Evolutionary conservation across 495 filamentous ascomycete species (phyloP).

Genomic region (Darksidea phi): DNA sequence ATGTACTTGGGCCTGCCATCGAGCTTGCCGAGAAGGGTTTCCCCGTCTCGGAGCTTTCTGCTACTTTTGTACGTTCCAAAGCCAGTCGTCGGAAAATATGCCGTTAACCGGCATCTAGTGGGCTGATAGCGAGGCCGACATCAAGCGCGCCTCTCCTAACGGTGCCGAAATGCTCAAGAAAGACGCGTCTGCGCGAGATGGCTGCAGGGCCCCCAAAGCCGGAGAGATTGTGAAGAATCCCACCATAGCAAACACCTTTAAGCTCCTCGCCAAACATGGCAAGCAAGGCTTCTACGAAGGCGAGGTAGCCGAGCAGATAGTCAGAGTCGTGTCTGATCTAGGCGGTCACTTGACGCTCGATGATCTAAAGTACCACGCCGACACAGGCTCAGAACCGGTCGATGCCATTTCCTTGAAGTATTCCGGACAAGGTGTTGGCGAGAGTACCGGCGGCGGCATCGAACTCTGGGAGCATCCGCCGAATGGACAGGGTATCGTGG

Average conservation of each 20-base stretch:
- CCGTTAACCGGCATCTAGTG: neutral
- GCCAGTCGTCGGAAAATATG: no score
- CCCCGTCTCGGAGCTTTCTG: conserved; percentile 78
- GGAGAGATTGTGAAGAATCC: conserved; percentile 93
- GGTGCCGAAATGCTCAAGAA: conserved; percentile 78
- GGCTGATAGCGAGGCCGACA: conserved; percentile 59
- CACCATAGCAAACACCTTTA: conserved; percentile 77
- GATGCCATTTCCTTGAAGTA: conserved; percentile 80
- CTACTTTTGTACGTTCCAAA: conserved; percentile 59
- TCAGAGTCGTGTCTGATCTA: conserved; percentile 71
- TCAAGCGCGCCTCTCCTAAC: conserved; percentile 77
- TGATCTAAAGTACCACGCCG: conserved; percentile 74
- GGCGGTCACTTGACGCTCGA: conserved; percentile 78
- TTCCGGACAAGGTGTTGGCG: conserved; percentile 62
- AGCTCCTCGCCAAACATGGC: conserved; percentile 71
- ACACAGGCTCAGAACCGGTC: conserved; percentile 71
- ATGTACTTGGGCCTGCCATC: conserved; percentile 82
- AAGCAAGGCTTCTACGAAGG: conserved; percentile 92
- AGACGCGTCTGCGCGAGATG: conserved; percentile 62
- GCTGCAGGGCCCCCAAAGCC: conserved; percentile 66
- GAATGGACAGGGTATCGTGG: conserved; percentile 96
- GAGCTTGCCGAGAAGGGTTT: conserved; percentile 86
- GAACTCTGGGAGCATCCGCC: conserved; percentile 96
- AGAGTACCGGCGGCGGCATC: conserved; percentile 56
- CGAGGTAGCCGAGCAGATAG: conserved; percentile 70